Evolutionary conservation across 2,329 filamentous ascomycete genomes (phyloP).

Genomic region (Ramichloridium luteum): DNA sequence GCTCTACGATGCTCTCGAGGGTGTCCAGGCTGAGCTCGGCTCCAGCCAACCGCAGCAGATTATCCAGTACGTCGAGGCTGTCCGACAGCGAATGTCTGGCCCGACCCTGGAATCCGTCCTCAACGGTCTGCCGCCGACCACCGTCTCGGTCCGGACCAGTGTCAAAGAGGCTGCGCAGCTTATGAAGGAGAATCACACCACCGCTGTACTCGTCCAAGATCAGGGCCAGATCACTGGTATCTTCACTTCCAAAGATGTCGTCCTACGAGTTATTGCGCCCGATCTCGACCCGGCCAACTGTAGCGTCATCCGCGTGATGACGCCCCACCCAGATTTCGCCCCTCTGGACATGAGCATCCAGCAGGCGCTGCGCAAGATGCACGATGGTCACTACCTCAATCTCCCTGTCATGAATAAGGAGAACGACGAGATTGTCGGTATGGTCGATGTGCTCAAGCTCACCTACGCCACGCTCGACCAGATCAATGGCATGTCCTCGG

Average conservation of each 20-base stretch:
- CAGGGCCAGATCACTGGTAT: constrained; percentile 96
- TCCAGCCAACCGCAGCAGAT: constrained; percentile 96
- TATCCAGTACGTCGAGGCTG: constrained; percentile 95
- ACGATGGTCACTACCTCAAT: constrained; percentile 97
- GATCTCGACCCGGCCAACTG: constrained; percentile 88
- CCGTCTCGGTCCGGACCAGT: constrained; percentile 88
- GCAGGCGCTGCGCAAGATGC: constrained; percentile 96
- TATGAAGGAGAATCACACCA: constrained; percentile 99
- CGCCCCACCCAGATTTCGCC: constrained; percentile 95
- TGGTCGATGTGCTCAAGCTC: constrained; percentile 97
- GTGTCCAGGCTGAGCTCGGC: constrained; percentile 92
- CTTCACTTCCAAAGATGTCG: constrained; percentile 98
- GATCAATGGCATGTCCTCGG: constrained; percentile 81
- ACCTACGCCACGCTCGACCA: constrained; percentile 95
- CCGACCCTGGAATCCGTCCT: constrained; percentile 91
- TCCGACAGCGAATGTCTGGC: constrained; percentile 93
- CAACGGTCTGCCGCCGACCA: constrained; percentile 81
- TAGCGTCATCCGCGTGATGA: constrained; percentile 98
- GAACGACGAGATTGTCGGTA: constrained; percentile 90
- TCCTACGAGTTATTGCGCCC: constrained; percentile 92
- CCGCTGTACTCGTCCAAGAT: constrained; percentile 89
- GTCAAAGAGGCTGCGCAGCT: constrained; percentile 88
- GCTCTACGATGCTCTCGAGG: constrained; percentile 92
- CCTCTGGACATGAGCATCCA: constrained; percentile 99
- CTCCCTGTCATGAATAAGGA: constrained; percentile 92